Percentiles rank a stretch among this genome's conserved stretches.
Evolutionary conservation across 2,329 filamentous ascomycete genomes (phyloP).

Genomic region (Penicillium sp.): DNA sequence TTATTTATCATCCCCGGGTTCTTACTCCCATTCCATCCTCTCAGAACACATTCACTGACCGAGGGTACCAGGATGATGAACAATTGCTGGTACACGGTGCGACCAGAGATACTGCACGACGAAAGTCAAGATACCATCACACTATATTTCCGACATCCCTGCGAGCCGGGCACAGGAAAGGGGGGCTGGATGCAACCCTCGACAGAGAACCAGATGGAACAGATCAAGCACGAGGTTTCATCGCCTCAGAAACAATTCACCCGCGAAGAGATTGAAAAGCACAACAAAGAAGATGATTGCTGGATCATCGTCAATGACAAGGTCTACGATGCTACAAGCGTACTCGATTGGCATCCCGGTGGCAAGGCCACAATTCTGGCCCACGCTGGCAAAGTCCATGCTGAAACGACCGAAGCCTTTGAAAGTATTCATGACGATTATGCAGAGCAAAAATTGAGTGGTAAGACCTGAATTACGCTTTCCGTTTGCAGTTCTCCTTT

Average conservation of each 20-base stretch:
- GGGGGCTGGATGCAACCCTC: constrained; percentile 50
- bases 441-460: constrained; percentile 46
- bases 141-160: constrained; percentile 45
- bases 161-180: constrained; percentile 39
- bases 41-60: not conserved
- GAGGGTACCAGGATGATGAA: not conserved
- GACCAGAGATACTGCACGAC: not conserved
- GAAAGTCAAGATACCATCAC: not conserved
- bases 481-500: not conserved
- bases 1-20: too few species aligned
- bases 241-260: constrained; percentile 49
- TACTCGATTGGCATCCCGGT: constrained; percentile 47
- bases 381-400: constrained; percentile 47
- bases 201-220: constrained; percentile 41
- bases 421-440: constrained; percentile 48
- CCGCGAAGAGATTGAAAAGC: constrained; percentile 49
- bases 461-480: constrained; percentile 15
- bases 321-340: constrained; percentile 47
- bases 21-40: too few species aligned
- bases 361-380: constrained; percentile 45
- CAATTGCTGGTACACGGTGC: not conserved
- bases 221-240: constrained; percentile 40
- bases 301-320: constrained; percentile 51
- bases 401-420: constrained; percentile 47
- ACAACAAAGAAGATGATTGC: constrained; percentile 44